Conservation (phyloP, 352 stramenopile genomes). For the Pythium oligandrum region DNA sequence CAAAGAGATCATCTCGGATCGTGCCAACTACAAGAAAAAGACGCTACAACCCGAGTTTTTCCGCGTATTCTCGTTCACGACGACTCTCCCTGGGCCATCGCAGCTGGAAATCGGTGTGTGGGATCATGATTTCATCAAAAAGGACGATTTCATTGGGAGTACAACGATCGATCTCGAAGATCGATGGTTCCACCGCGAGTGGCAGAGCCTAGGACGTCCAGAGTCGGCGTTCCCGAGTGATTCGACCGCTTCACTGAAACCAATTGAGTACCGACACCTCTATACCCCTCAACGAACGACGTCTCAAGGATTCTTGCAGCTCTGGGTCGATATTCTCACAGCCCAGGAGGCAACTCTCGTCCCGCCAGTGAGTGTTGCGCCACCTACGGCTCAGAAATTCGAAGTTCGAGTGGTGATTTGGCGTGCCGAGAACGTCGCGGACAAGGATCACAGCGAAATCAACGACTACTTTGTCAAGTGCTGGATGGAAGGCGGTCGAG, state of each 20-base stretch:
- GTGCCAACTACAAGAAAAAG: slow-evolving; percentile 57
- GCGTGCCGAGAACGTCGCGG: slow-evolving; percentile 79
- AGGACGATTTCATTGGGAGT: slow-evolving; percentile 86
- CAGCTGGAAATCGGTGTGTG: slow-evolving; percentile 78
- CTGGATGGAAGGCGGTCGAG: slow-evolving; percentile 77
- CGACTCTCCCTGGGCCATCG: slow-evolving; percentile 65
- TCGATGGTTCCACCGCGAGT: slow-evolving; percentile 88
- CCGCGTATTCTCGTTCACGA: slow-evolving; percentile 55
- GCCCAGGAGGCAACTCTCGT: slow-evolving; percentile 57
- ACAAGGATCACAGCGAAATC: slow-evolving; percentile 71
- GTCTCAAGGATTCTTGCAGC: slow-evolving; percentile 63
- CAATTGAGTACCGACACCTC: slow-evolving; percentile 85
- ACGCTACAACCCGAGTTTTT: slow-evolving; percentile 83
- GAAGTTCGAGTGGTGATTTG: slow-evolving; percentile 89
- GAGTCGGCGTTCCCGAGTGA: slow-evolving; percentile 4
- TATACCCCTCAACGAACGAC: slow-evolving; percentile 69
- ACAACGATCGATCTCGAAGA: slow-evolving; percentile 93
- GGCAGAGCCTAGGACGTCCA: slow-evolving; percentile 57
- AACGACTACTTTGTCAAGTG: slow-evolving; percentile 92
- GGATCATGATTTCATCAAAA: slow-evolving; percentile 63
- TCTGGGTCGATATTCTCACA: slow-evolving; percentile 91
- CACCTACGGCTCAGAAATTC: slow-evolving; percentile 60
- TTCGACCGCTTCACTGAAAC: slow-evolving; percentile 44
- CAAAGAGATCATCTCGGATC: slow-evolving; percentile 65
- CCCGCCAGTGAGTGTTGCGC: slow-evolving; percentile 61